Evolutionary conservation across 1,139 yeast genomes (phyloP).

Genomic region (Zhuliangozyma parablackwelliae): DNA sequence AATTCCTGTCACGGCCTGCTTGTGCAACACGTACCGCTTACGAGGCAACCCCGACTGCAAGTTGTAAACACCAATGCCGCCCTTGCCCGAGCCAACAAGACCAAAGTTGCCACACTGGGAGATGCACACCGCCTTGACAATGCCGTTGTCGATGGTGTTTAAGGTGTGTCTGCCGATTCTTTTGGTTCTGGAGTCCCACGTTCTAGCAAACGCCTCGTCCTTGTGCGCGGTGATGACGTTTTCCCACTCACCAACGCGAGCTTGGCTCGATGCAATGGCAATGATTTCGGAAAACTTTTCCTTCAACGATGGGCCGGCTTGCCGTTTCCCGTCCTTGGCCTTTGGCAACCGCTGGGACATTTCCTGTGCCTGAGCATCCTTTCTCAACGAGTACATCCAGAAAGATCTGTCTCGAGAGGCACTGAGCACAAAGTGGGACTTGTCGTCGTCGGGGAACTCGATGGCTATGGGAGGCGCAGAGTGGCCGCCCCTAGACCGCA

Average conservation of each 20-base stretch:
- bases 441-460: conserved; percentile 70
- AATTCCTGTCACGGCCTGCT: conserved; percentile 80
- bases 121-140: conserved; percentile 76
- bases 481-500: conserved; percentile 96
- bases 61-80: conserved; percentile 86
- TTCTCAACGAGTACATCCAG: conserved; percentile 89
- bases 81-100: conserved; percentile 83
- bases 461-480: conserved; percentile 83
- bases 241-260: conserved; percentile 92
- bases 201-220: conserved; percentile 77
- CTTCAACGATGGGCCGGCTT: conserved; percentile 53
- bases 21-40: conserved; percentile 63
- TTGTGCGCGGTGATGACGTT: conserved; percentile 89
- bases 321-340: conserved; percentile 49
- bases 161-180: conserved; percentile 75
- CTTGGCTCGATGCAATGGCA: conserved; percentile 67
- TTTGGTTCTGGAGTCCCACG: conserved; percentile 85
- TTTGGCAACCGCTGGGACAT: conserved; percentile 74
- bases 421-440: conserved; percentile 79
- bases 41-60: conserved; percentile 84
- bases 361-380: conserved; percentile 95
- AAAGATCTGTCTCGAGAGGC: conserved; percentile 84
- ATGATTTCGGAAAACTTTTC: conserved; percentile 77
- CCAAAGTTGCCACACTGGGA: conserved; percentile 96
- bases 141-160: conserved; percentile 70